Evolutionary conservation across 2,329 filamentous ascomycete species (phyloP).

Genomic region (Penicillium sp.): DNA sequence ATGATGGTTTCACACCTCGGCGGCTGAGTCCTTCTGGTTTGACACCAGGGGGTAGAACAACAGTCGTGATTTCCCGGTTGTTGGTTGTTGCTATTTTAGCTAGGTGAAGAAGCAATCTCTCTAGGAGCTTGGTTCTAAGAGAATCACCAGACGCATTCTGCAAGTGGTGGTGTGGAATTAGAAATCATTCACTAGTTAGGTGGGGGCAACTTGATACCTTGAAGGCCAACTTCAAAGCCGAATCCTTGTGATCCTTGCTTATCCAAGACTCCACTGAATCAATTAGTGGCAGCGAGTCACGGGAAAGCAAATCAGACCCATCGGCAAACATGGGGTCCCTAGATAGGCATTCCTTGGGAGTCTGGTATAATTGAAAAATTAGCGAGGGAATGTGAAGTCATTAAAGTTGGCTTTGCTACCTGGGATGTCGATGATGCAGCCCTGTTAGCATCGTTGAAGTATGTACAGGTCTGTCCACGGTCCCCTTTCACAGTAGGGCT

Average conservation of each 20-base stretch:
- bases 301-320: slow-evolving; percentile 5
- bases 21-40: neutral
- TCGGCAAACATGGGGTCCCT: slow-evolving; percentile 19
- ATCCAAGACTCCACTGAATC: slow-evolving; percentile 30
- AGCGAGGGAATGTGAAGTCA: neutral
- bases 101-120: slow-evolving; percentile 47
- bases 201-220: slow-evolving; percentile 30
- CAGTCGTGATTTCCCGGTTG: slow-evolving; percentile 56
- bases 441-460: slow-evolving; percentile 2
- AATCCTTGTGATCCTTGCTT: slow-evolving; percentile 24
- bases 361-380: slow-evolving; percentile 10
- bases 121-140: slow-evolving; percentile 45
- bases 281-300: slow-evolving; percentile 38
- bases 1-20: neutral
- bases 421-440: slow-evolving; percentile 6
- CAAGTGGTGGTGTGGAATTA: slow-evolving; percentile 15
- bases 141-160: slow-evolving; percentile 9
- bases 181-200: neutral
- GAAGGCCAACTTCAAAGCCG: slow-evolving; percentile 29
- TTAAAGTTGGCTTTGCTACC: slow-evolving; percentile 8
- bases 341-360: slow-evolving; percentile 22
- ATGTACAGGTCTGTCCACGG: slow-evolving; percentile 14
- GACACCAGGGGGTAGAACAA: slow-evolving; percentile 49
- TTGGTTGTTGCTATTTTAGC: slow-evolving; percentile 49
- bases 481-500: slow-evolving; percentile 1